Evolutionary conservation across 257 asterid genomes (phyloP).

Genomic region (Nicotiana undulata): DNA sequence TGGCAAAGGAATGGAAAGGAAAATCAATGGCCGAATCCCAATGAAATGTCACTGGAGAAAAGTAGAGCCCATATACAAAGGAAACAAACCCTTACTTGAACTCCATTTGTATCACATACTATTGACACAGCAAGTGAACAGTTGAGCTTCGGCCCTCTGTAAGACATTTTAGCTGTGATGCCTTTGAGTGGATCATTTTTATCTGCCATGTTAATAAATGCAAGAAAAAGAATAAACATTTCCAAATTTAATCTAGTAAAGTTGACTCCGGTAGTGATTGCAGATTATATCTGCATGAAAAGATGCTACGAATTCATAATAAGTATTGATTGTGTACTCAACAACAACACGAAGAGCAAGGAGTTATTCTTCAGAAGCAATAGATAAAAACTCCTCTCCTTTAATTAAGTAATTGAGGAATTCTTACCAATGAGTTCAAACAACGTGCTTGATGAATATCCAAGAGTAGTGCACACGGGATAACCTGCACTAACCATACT

Average conservation of each 20-base stretch:
- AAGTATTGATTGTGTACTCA: not conserved
- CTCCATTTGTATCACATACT: conserved; percentile 56
- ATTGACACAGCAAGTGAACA: conserved; percentile 88
- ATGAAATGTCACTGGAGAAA: conserved; percentile 1
- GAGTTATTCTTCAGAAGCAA: not conserved
- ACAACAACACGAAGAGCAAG: not conserved
- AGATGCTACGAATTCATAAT: not conserved
- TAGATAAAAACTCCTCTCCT: not conserved
- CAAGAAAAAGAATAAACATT: conserved; percentile 15
- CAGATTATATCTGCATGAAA: not conserved
- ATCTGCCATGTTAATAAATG: conserved; percentile 45
- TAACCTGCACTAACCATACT: conserved; percentile 52
- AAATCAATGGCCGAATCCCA: not conserved
- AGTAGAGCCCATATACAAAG: not conserved
- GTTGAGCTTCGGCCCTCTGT: conserved; percentile 37
- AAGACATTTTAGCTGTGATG: conserved; percentile 57
- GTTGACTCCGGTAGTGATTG: not conserved
- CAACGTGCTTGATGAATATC: conserved; percentile 52
- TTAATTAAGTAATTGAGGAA: conserved; percentile 8
- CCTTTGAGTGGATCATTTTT: conserved; percentile 56
- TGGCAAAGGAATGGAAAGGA: conserved; percentile 25
- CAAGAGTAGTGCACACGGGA: conserved; percentile 82
- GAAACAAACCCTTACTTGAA: conserved; percentile 45
- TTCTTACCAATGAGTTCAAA: conserved; percentile 57
- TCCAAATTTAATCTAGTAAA: conserved; percentile 5